Percentiles rank a stretch among this genome's conserved stretches.
Evolutionary conservation across 1,284 basidiomycete species (phyloP).

Genomic region (Tylopilus microsporus): DNA sequence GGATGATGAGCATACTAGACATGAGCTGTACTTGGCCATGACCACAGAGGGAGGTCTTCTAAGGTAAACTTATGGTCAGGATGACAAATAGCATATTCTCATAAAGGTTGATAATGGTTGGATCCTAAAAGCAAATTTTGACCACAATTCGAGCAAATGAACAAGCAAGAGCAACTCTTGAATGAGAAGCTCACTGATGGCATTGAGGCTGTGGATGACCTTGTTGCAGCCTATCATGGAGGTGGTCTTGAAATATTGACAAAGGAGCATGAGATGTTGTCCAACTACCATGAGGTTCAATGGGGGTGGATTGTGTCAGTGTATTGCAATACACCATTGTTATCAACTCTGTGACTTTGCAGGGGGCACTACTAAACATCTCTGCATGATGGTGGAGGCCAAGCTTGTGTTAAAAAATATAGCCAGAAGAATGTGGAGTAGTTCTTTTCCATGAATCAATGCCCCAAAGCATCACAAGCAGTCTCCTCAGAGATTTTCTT

Average conservation of each 20-base stretch:
- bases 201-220: constrained; percentile 28
- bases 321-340: too few relatives aligned
- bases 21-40: constrained; percentile 7
- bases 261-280: not conserved
- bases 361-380: too few relatives aligned
- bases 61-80: constrained; percentile 19
- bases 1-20: constrained; percentile 12
- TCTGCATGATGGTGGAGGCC: too few relatives aligned
- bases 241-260: not conserved
- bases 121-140: not conserved
- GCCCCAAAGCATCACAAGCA: too few relatives aligned
- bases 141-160: constrained; percentile 26
- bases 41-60: constrained; percentile 11
- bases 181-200: constrained; percentile 24
- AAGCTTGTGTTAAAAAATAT: too few relatives aligned
- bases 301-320: too few relatives aligned
- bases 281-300: too few relatives aligned
- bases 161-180: constrained; percentile 24
- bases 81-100: constrained; percentile 25
- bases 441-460: too few relatives aligned
- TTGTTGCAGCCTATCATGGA: constrained; percentile 21
- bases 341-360: too few relatives aligned
- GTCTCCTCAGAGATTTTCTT: too few relatives aligned
- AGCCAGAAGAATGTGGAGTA: too few relatives aligned
- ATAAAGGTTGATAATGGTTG: constrained; percentile 11